phyloP scores from a whole-genome alignment of 352 stramenopile species.

The Globisporangium yorkense region DNA sequence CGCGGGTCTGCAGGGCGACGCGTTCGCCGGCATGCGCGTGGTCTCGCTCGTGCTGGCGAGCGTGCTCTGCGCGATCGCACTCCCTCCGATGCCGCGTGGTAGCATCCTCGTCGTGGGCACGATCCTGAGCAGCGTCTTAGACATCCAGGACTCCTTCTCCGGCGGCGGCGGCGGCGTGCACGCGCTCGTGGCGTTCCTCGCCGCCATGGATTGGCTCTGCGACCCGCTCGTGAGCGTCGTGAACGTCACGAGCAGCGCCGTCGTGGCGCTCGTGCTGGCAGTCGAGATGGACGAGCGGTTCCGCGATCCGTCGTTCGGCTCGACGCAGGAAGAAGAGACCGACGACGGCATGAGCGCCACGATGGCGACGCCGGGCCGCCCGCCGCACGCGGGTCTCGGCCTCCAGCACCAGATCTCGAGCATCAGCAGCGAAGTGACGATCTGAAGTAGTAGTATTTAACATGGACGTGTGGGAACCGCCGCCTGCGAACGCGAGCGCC shows the following conservation, averaged over 20 bases:
- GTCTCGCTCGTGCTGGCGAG: conserved; percentile 31
- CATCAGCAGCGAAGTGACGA: conserved; percentile 10
- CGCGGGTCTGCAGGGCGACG: conserved; percentile 12
- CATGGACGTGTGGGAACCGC: too few species aligned
- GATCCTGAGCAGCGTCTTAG: conserved; percentile 40
- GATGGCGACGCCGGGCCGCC: background rate
- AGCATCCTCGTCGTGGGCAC: conserved; percentile 31
- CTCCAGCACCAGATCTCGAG: conserved; percentile 8
- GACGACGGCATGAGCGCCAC: conserved; percentile 16
- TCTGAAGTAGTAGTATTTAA: conserved; percentile 7
- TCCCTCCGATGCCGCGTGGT: conserved; percentile 35
- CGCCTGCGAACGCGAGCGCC: too few species aligned
- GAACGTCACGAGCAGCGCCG: conserved; percentile 45
- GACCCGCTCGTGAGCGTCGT: conserved; percentile 45
- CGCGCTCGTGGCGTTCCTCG: conserved; percentile 34
- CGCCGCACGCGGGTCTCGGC: background rate
- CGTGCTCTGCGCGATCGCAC: conserved; percentile 25
- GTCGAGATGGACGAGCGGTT: conserved; percentile 38
- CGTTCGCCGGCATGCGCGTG: conserved; percentile 20
- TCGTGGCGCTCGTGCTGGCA: conserved; percentile 47
- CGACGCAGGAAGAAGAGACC: conserved; percentile 26
- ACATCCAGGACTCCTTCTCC: too few species aligned
- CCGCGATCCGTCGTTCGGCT: conserved; percentile 19
- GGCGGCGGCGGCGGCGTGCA: conserved; percentile 12
- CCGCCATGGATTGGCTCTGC: conserved; percentile 48